A percentile compares a stretch with the other conserved stretches of the same genome.
These are phyloP conservation scores for Hevea brasiliensis DNA, from an alignment of 345 rosid species.

Conservation along the genomic window DNA sequence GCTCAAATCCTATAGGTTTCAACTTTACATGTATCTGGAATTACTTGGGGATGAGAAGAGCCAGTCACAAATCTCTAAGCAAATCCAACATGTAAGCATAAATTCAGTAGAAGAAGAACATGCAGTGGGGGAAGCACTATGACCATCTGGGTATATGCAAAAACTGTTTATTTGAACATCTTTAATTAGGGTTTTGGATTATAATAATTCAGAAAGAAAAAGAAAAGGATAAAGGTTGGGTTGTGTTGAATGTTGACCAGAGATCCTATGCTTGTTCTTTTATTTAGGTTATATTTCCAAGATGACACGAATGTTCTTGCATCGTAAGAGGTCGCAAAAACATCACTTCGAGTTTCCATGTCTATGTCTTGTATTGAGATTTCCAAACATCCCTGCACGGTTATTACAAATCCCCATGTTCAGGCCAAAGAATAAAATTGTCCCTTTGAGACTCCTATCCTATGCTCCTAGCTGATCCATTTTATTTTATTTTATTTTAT, in stretches of 20 bases:
- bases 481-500: no score
- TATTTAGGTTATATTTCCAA: slow-evolving; percentile 32
- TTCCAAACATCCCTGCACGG: slow-evolving; percentile 39
- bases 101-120: slow-evolving; percentile 33
- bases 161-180: not conserved
- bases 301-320: slow-evolving; percentile 46
- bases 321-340: not conserved
- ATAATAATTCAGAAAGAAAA: not conserved
- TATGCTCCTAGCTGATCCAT: no score
- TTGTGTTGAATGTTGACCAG: slow-evolving; percentile 12
- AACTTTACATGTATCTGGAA: not conserved
- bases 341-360: slow-evolving; percentile 39
- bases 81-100: slow-evolving; percentile 29
- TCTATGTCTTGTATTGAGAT: slow-evolving; percentile 28
- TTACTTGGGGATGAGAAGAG: slow-evolving; percentile 23
- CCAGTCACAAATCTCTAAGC: slow-evolving; percentile 14
- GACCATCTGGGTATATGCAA: slow-evolving; percentile 32
- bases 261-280: slow-evolving; percentile 18
- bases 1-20: slow-evolving; percentile 13
- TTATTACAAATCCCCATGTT: slow-evolving; percentile 35
- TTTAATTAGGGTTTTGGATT: not conserved
- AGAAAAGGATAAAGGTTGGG: no score
- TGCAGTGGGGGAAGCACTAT: slow-evolving; percentile 40
- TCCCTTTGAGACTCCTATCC: not conserved
- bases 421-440: not conserved